Base-by-base conservation (phyloP, 2,329 filamentous ascomycete genomes). In the Colletotrichum karsti region DNA sequence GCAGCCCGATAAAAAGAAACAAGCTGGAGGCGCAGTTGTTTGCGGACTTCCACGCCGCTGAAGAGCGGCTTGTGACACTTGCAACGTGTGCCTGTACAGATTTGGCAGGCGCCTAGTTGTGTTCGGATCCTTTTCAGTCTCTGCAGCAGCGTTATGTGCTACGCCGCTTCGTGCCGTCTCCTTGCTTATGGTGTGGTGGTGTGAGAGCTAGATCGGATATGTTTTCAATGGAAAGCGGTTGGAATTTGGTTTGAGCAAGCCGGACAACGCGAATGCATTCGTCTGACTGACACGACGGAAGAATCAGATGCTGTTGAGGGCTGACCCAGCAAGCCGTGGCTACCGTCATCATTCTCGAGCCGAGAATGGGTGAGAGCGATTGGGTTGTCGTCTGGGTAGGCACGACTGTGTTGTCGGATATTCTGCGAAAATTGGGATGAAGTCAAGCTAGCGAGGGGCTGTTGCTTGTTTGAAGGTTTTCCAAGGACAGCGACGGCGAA, bases 61-160 rank as follows among this genome's bases (percentile, higher is more conserved):
- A 50, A 28, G 24, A 39, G 24, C n/a, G 15, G 33, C 9, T 24
- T 20, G 26, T 30, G 20, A 42, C 12, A 54, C 28, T 18, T 28
- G 56, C 42, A 37, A 22, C 22, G 12, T 39, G 57, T 20, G 18
- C 24, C 18, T 22, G 33, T 18, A 39, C 39, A 18, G 18, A 56
- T 35, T 24, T 56, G 48, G 35, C 22, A 60, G 46, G 44, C 35
- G 22, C 15, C n/a, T 6, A 20, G 24, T 53, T n/a, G 33, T 48
- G 50, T 65, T 42, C 39, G 37, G 28, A 48, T 48, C 48, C 15
- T 26, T 33, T 30, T 13, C 51, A 41, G 13, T 18, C 18, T 35
- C 30, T 46, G 55, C 56, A 30, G n/a, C n/a, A n/a, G n/a, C n/a
- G n/a, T n/a, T n/a, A n/a, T n/a, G 53, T 56, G 42, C 54, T 33